Percentiles rank a stretch among this genome's conserved stretches.
Conservation (phyloP, 441 rosid species). For the Erodium moschatum region DNA sequence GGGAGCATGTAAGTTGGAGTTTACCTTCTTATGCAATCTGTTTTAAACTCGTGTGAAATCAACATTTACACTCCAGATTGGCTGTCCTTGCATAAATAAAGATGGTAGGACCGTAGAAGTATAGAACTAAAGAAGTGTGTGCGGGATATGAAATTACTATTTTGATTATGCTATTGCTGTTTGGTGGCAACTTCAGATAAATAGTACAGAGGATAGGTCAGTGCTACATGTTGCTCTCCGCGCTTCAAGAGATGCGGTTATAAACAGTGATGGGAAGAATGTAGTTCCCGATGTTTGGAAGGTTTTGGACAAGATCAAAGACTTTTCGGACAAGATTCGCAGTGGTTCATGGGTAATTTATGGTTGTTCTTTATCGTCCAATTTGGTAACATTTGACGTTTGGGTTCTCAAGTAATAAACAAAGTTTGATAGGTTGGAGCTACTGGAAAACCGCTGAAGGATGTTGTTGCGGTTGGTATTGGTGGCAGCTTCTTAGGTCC, state of each 20-base stretch:
- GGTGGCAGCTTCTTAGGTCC: constrained; percentile 98
- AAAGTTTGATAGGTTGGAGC: constrained; percentile 71
- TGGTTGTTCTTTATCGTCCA: constrained; percentile 13
- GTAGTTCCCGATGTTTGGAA: constrained; percentile 88
- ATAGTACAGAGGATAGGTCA: constrained; percentile 81
- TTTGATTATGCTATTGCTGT: constrained; percentile 15
- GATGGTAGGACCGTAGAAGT: not conserved
- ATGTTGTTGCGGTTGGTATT: constrained; percentile 85
- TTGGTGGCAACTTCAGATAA: constrained; percentile 47
- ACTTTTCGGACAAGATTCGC: constrained; percentile 80
- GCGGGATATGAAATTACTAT: not conserved
- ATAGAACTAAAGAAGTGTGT: not conserved
- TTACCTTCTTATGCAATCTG: not conserved
- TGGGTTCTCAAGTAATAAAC: constrained; percentile 20
- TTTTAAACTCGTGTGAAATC: not conserved
- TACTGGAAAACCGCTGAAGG: constrained; percentile 73
- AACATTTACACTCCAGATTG: not conserved
- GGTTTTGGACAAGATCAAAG: constrained; percentile 74
- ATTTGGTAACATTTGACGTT: constrained; percentile 14
- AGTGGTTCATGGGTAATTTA: constrained; percentile 80
- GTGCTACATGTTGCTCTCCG: constrained; percentile 94
- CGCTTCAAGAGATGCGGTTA: constrained; percentile 69
- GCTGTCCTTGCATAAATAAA: constrained; percentile 8
- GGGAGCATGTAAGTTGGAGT: constrained; percentile 58
- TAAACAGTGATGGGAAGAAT: constrained; percentile 71